A percentile compares a stretch with the other conserved stretches of the same genome.
phyloP scores from a whole-genome alignment of 805 yeast species.

The Wickerhamiella azymoides region DNA sequence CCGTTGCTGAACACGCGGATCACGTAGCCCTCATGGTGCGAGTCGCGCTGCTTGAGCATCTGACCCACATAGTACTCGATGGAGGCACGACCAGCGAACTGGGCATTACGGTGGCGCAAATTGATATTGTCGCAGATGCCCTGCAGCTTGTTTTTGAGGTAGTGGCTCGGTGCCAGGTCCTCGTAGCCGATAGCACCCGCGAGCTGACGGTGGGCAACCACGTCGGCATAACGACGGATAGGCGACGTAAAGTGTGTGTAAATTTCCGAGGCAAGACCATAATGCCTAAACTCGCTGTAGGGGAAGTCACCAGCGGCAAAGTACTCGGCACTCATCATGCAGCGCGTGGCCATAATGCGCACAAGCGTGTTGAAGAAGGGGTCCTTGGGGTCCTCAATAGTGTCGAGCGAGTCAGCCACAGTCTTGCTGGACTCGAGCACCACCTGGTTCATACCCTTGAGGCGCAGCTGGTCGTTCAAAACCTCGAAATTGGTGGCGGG shows the following conservation, averaged over 20 bases:
- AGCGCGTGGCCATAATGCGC: conserved; percentile 93
- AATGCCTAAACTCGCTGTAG: conserved; percentile 85
- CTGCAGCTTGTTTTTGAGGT: conserved; percentile 86
- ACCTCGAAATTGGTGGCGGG: conserved; percentile 86
- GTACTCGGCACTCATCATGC: conserved; percentile 99
- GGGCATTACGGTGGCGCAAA: conserved; percentile 92
- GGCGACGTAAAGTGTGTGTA: conserved; percentile 99
- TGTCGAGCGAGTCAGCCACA: conserved; percentile 83
- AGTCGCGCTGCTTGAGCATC: conserved; percentile 76
- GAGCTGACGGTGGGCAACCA: conserved; percentile 90
- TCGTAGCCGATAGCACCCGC: conserved; percentile 98
- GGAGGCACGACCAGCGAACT: conserved; percentile 96
- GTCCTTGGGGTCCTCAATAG: conserved; percentile 70
- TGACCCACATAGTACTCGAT: conserved; percentile 97
- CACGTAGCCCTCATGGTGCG: conserved; percentile 75
- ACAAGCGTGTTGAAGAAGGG: conserved; percentile 85
- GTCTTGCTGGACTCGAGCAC: conserved; percentile 79
- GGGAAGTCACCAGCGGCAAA: conserved; percentile 84
- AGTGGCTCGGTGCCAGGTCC: conserved; percentile 60
- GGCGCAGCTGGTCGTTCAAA: conserved; percentile 76
- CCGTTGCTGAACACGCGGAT: conserved; percentile 91
- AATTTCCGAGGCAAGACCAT: conserved; percentile 93
- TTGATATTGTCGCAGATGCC: conserved; percentile 77
- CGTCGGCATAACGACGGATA: conserved; percentile 93
- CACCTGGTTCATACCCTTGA: conserved; percentile 59